Base-by-base conservation (phyloP, 805 yeast genomes). In the Maudiozyma barnettii region DNA sequence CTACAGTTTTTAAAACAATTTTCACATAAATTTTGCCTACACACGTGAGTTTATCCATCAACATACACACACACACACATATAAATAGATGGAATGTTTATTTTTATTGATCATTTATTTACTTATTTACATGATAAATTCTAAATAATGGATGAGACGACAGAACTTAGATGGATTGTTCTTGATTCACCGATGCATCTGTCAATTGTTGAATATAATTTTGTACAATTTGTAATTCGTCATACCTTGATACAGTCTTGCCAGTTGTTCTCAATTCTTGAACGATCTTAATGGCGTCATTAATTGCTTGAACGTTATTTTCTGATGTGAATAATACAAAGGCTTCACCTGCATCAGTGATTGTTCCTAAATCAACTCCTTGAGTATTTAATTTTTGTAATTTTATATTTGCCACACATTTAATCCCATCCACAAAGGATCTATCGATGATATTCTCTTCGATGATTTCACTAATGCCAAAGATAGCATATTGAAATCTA, bases 401-500 rank as follows among this genome's bases (percentile, higher is more conserved):
- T 68, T 86, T 86, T 62, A 88, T 67, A 57, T 78, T 72, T 23
- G 95, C 87, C 38, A 87, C 76, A 54, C 68, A 78, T 54, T 77
- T 71, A 39, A 90, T 70, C 21, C 96, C 96, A 46, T 76, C 70
- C 23, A 79, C 68, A 45, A 84, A 83, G 48, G 73, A 70, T 44
- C 72, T 68, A 58, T 83, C 84, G 13, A 81, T 79, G 16, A 67
- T 63, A 54, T 81, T 75, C 46, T 78, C 78, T 47, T 75, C 81
- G 42, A 79, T 72, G 47, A 77, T 70, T 46, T 78, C 79, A 26
- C 85, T 87, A 47, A 89, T 84, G n/a, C 96, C 96, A 60, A 81
- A 90, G 26, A 88, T 64, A 0, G 95, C 90, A 55, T 73, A 78
- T 64, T 86, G 95, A 56, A 89, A 74, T 61, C 98, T 79, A 48